These are phyloP conservation scores for Leccinum ochraceum DNA, from an alignment of 768 basidiomycete species.

Conservation along the genomic window DNA sequence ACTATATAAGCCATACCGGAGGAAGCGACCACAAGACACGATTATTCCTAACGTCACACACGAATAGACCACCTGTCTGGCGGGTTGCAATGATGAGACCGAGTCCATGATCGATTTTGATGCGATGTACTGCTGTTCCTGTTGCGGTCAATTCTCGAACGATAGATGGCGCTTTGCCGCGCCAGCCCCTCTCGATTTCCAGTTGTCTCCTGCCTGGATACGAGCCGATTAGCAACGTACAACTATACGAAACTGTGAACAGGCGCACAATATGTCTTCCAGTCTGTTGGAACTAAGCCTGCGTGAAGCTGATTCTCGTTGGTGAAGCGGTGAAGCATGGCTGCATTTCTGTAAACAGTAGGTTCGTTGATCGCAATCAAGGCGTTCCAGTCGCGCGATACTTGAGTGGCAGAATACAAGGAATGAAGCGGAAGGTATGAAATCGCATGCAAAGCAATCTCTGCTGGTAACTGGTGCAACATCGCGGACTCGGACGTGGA, in stretches of 20 bases:
- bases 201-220: constrained; percentile 46
- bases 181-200: constrained; percentile 54
- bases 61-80: constrained; percentile 53
- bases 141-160: constrained; percentile 36
- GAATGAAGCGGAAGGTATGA: constrained; percentile 50
- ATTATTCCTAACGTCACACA: constrained; percentile 53
- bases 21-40: constrained; percentile 64
- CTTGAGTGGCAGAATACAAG: constrained; percentile 36
- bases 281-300: constrained; percentile 39
- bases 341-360: constrained; percentile 59
- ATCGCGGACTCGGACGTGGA: constrained; percentile 23
- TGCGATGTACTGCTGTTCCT: constrained; percentile 56
- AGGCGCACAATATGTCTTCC: constrained; percentile 61
- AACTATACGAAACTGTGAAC: constrained; percentile 3
- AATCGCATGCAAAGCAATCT: constrained; percentile 52
- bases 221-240: constrained; percentile 13
- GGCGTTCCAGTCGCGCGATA: constrained; percentile 48
- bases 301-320: constrained; percentile 34
- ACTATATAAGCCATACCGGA: constrained; percentile 37
- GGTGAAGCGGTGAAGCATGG: constrained; percentile 51
- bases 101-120: constrained; percentile 70
- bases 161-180: constrained; percentile 47
- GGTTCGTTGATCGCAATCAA: constrained; percentile 50
- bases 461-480: constrained; percentile 53
- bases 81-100: constrained; percentile 63